These are phyloP conservation scores for Melampsora americana DNA, from an alignment of 1,284 basidiomycete species.

Conservation along the genomic window DNA sequence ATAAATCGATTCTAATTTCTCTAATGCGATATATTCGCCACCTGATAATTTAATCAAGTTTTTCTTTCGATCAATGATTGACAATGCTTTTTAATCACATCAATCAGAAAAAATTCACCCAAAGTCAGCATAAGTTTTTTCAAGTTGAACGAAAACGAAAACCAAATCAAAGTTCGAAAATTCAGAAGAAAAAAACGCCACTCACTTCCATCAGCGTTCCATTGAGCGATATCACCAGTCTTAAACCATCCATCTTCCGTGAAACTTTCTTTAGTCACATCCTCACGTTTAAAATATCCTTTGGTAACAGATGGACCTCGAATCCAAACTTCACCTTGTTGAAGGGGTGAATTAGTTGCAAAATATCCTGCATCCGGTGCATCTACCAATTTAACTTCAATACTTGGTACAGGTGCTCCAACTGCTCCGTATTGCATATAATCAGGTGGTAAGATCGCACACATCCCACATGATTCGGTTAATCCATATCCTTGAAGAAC, in stretches of 20 bases:
- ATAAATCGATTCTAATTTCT: conserved; percentile 83
- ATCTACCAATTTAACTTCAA: conserved; percentile 80
- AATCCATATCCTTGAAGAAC: conserved; percentile 87
- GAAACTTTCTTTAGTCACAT: conserved; percentile 79
- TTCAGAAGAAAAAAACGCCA: neutral
- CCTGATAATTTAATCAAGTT: conserved; percentile 82
- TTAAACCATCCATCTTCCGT: conserved; percentile 81
- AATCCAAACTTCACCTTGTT: conserved; percentile 74
- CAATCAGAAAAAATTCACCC: neutral
- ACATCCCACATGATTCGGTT: conserved; percentile 88
- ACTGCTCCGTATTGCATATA: conserved; percentile 72
- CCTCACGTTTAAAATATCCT: conserved; percentile 75
- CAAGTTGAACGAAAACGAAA: neutral
- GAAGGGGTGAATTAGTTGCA: conserved; percentile 64
- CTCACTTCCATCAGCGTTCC: conserved; percentile 73
- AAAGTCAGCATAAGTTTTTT: neutral
- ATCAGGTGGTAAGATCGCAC: conserved; percentile 73
- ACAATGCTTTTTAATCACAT: conserved; percentile 58
- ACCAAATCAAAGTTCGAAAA: neutral
- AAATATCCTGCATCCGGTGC: conserved; percentile 77
- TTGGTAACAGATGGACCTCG: conserved; percentile 65
- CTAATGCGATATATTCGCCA: conserved; percentile 91
- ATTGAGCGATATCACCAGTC: conserved; percentile 72
- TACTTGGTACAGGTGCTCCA: conserved; percentile 76
- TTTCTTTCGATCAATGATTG: conserved; percentile 70